Conservation (phyloP, 2,329 filamentous ascomycete genomes). For the Rhinocladiella similis region DNA sequence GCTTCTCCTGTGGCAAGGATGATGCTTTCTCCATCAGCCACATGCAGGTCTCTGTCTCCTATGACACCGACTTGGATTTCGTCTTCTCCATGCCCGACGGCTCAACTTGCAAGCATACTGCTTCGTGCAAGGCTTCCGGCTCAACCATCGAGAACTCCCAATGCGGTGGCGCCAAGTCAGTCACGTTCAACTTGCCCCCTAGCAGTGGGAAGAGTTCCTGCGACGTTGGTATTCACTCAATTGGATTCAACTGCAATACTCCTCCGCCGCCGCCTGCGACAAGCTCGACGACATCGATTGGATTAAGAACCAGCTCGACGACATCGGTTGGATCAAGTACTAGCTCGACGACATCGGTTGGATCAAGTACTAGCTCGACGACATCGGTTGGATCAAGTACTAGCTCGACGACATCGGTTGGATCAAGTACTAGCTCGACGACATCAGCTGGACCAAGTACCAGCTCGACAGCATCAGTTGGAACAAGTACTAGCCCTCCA, state of each 20-base stretch:
- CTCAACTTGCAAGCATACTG: constrained; percentile 75
- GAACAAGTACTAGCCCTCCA: constrained; percentile 11
- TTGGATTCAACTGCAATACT: constrained; percentile 70
- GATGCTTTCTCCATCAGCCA: constrained; percentile 71
- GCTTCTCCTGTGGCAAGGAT: constrained; percentile 57
- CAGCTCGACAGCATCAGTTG: constrained; percentile 8
- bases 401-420: constrained; percentile 34
- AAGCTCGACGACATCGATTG: constrained; percentile 34
- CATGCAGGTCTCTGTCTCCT: constrained; percentile 71
- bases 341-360: constrained; percentile 4
- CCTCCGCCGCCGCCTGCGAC: constrained; percentile 30
- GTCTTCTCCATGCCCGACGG: constrained; percentile 85
- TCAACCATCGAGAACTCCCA: constrained; percentile 77
- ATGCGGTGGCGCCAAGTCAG: constrained; percentile 86
- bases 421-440: constrained; percentile 35
- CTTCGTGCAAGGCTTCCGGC: constrained; percentile 66
- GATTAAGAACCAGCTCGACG: constrained; percentile 1
- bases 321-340: constrained; percentile 10
- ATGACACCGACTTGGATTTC: constrained; percentile 79
- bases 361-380: constrained; percentile 13
- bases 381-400: constrained; percentile 27
- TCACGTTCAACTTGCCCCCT: constrained; percentile 67
- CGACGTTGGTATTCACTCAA: constrained; percentile 70
- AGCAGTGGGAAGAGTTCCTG: constrained; percentile 60
- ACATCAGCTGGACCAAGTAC: constrained; percentile 17